Evolutionary conservation across 148 eudicot species (phyloP).

Genomic region (Linanthus parryae): DNA sequence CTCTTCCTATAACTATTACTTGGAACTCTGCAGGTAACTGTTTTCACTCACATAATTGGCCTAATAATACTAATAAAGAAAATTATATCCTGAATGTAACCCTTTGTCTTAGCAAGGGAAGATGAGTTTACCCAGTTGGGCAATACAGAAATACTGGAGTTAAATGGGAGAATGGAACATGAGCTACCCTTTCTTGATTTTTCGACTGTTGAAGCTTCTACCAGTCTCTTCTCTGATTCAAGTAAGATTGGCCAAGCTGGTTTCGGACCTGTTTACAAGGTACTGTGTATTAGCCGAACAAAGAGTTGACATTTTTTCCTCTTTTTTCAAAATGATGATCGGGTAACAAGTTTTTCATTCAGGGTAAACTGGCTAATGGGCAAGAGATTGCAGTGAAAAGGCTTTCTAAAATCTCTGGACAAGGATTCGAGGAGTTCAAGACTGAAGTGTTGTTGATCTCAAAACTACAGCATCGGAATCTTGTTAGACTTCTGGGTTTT

Average conservation of each 20-base stretch:
- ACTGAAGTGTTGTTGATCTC: no score
- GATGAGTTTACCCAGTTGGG: background rate
- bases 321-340: background rate
- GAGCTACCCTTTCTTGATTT: slow-evolving; percentile 2
- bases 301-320: background rate
- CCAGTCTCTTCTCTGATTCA: background rate
- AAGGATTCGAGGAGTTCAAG: no score
- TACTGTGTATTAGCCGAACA: background rate
- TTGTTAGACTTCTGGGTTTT: no score
- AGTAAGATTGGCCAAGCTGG: slow-evolving; percentile 10
- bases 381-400: slow-evolving; percentile 5
- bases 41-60: no score
- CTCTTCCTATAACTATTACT: no score
- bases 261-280: slow-evolving; percentile 14
- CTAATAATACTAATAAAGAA: no score
- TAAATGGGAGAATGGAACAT: background rate
- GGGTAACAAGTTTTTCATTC: background rate
- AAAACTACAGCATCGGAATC: no score
- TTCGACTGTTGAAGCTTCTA: slow-evolving; percentile 1
- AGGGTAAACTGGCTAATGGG: background rate
- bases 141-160: background rate
- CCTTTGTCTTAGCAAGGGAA: background rate
- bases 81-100: no score
- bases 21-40: no score
- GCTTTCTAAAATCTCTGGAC: no score